Percentiles rank a stretch among this genome's conserved stretches.
Evolutionary conservation across 805 yeast genomes (phyloP).

Genomic region (Ogataea siamensis): DNA sequence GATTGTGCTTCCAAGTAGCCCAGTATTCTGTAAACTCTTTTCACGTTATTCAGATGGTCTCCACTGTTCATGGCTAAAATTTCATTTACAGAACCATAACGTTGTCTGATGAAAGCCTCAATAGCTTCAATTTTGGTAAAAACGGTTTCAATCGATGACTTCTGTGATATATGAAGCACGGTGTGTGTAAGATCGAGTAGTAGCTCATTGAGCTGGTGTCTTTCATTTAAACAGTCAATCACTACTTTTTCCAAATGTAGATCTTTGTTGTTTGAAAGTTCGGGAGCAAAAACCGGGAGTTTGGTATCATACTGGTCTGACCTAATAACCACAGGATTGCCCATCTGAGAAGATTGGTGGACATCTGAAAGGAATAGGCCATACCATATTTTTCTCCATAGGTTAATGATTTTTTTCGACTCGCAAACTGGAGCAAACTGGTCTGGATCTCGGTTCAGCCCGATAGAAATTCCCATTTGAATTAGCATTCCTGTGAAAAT

Average conservation of each 20-base stretch:
- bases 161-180: slow-evolving; percentile 40
- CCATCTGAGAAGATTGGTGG: slow-evolving; percentile 44
- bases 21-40: slow-evolving; percentile 23
- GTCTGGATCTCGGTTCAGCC: slow-evolving; percentile 67
- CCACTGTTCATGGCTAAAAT: slow-evolving; percentile 26
- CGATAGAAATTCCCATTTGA: slow-evolving; percentile 67
- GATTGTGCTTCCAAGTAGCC: slow-evolving; percentile 31
- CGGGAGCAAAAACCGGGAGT: slow-evolving; percentile 41
- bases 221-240: slow-evolving; percentile 33
- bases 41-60: slow-evolving; percentile 23
- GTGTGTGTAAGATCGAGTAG: slow-evolving; percentile 36
- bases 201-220: slow-evolving; percentile 31
- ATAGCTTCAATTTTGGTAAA: slow-evolving; percentile 36
- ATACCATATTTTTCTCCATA: slow-evolving; percentile 62
- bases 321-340: slow-evolving; percentile 43
- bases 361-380: slow-evolving; percentile 45
- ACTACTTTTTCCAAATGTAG: slow-evolving; percentile 41
- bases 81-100: slow-evolving; percentile 33
- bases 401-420: slow-evolving; percentile 34
- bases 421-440: slow-evolving; percentile 34
- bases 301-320: slow-evolving; percentile 49
- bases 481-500: slow-evolving; percentile 53
- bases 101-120: slow-evolving; percentile 34
- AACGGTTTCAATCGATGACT: slow-evolving; percentile 39
- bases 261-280: slow-evolving; percentile 38